Evolutionary conservation across 1,284 basidiomycete genomes (phyloP), one percentile per base, ranked within the genome.

Genomic region (Ustilago crameri): DNA sequence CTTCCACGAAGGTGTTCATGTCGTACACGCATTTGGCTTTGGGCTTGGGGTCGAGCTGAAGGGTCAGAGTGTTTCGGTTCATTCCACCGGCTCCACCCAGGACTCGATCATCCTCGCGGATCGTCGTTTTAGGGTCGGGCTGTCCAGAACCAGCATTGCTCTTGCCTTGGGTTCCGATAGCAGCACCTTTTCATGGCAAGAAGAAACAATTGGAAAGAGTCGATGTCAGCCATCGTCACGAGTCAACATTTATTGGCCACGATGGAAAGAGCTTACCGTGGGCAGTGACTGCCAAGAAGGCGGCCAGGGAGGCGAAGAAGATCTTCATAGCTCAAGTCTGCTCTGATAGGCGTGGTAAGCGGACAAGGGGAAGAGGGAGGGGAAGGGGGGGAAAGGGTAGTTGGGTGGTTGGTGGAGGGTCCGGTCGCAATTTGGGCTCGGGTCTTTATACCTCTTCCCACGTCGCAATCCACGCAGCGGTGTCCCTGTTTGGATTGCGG

Each of bases 1-100:
- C 56, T 48, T 73, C 70, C 27, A 73, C 53, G n/a, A 73, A 73
- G 8, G 65, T 73, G 68, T 71, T 37, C 68, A 71, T 71, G 48
- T 71, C 68, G 58, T 61, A 71, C 50, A 71, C 58, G 54, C 68
- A 71, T 51, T 71, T 65, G 34, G 50, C 50, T 24, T 61, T 59
- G 22, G 57, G 45, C 58, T 62, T 58, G 18, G 46, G 10, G 42
- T n/a, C 54, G 27, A 71, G 57, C 45, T 60, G 18, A 9, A 65
- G 14, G 2, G 24, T 32, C 17, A 64, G 53, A n/a, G 14, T 40
- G 0, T 17, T 20, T 24, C 17, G n/a, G 35, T 54, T 27, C 22
- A 34, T 22, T 26, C 32, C 49, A 3, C 60, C 66, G 10, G 44
- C 44, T 4, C 22, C 66, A 26, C 62, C 59, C 0, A 54, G 54